Base-by-base conservation (phyloP, 495 filamentous ascomycete species). In the Annulohypoxylon nitens region DNA sequence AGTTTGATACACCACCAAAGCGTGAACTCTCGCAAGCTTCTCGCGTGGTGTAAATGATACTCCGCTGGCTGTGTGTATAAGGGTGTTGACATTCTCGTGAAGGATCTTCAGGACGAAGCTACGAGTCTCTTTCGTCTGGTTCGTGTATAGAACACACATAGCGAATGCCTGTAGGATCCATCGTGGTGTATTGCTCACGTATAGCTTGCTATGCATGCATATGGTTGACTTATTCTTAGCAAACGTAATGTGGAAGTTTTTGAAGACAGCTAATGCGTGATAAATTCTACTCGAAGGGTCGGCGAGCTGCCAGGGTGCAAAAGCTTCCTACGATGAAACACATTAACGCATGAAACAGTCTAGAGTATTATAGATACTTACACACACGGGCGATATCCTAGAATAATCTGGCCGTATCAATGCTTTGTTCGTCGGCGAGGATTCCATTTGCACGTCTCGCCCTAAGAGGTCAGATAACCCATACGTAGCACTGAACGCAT, bases 1-100 rank as follows among this genome's bases (percentile, higher is more conserved):
- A 5, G 71, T 75, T 39, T 83, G 78, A 54, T 80, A 80, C 12
- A 79, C 51, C 16, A 81, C 70, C 20, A 82, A 59, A 8, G 78
- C 75, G 63, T 83, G 81, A 8, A 75, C 75, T 7, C 80, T 70
- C 1, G 80, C 82, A 8, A 83, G 70, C 64, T 80, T 78, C 7
- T 80, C 75, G 7, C 41, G 51, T 2, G 79, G 76, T 2, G 76
- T 79, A 2, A 65, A 39, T 0, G 58, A 45, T 25, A 12, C 47
- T 5, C 59, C 67, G 12, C 36, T 25, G 9, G 47, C 61, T n/a
- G 30, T 73, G 20, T 62, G 39, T 48, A 57, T 39, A n/a, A 82
- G 71, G 39, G 77, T 69, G 41, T 51, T 62, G n/a, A 78, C 61
- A 26, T 64, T 76, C 8, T 72, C 63, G 33, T 76, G 59, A 8